Evolutionary conservation across 495 filamentous ascomycete species (phyloP), one percentile per base, ranked within the genome.

Genomic region (Aspergillus nidulans): DNA sequence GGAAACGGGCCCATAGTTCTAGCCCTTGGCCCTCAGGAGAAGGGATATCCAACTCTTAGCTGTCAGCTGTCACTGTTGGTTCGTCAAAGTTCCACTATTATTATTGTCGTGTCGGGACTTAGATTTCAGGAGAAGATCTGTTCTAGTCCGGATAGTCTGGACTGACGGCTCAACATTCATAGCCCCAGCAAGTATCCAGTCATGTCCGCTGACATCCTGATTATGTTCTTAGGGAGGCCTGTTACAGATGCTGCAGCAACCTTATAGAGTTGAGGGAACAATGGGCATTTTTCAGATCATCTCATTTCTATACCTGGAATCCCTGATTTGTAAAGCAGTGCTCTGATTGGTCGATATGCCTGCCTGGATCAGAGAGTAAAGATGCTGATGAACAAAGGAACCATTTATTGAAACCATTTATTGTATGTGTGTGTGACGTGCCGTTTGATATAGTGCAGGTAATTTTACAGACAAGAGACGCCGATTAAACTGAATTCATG

Each of bases 401-500:
- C 50, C 18, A 34, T 60, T 56, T 40, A 62, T 59, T 62, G 44
- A 46, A 55, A 58, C 50, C 18, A 34, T 60, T 56, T 40, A 62
- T 59, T 62, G 44, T 55, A 42, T 44, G 45, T 55, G 54, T 67
- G 60, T 62, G 64, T 66, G 59, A 64, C 68, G 66, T 62, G 53
- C 60, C 63, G 60, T 67, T 52, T 69, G 68, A 69, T 66, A 66
- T 68, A 61, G 60, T 62, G 63, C 56, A 67, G 62, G 18, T 76
- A 70, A 70, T 73, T 64, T 72, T 74, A 76, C 71, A 74, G 51
- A 61, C 40, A 24, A 48, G 39, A 55, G 30, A 62, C 49, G 39
- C 59, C 48, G 42, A 60, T 65, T 21, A 63, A 62, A 49, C 42
- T 47, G 44, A 54, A 52, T 67, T 74, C 67, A 76, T 72, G 73